These are phyloP conservation scores for Earliella scabrosa DNA, from an alignment of 1,284 basidiomycete genomes.

Conservation along the genomic window DNA sequence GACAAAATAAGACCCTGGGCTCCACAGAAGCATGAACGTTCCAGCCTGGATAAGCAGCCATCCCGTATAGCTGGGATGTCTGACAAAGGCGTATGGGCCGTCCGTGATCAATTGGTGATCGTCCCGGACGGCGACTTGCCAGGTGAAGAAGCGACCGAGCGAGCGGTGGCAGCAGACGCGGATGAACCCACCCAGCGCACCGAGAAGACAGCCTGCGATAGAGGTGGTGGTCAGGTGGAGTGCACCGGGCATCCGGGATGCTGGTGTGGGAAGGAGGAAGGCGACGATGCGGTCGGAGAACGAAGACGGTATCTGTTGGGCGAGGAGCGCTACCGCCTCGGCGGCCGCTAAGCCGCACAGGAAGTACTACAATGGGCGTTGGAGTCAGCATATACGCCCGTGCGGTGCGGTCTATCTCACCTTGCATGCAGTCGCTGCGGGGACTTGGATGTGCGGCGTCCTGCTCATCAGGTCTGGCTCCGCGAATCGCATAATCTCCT, in stretches of 20 bases:
- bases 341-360: not conserved
- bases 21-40: not conserved
- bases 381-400: too few relatives aligned
- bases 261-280: too few relatives aligned
- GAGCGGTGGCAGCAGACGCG: slow-evolving; percentile 12
- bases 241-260: too few relatives aligned
- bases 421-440: not conserved
- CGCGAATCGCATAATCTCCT: not conserved
- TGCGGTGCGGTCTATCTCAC: not conserved
- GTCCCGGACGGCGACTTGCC: slow-evolving; percentile 11
- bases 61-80: slow-evolving; percentile 16
- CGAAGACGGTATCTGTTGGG: not conserved
- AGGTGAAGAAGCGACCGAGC: slow-evolving; percentile 17
- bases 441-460: not conserved
- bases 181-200: too few relatives aligned
- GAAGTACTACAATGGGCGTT: not conserved
- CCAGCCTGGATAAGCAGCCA: slow-evolving; percentile 2
- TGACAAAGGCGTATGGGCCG: slow-evolving; percentile 20
- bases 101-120: slow-evolving; percentile 15
- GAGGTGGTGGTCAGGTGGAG: too few relatives aligned
- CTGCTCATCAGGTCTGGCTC: not conserved
- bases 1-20: slow-evolving; percentile 2
- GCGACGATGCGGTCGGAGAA: not conserved
- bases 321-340: slow-evolving; percentile 2
- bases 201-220: too few relatives aligned